Conservation (phyloP, 1,284 basidiomycete genomes). For the Papiliotrema laurentii region DNA sequence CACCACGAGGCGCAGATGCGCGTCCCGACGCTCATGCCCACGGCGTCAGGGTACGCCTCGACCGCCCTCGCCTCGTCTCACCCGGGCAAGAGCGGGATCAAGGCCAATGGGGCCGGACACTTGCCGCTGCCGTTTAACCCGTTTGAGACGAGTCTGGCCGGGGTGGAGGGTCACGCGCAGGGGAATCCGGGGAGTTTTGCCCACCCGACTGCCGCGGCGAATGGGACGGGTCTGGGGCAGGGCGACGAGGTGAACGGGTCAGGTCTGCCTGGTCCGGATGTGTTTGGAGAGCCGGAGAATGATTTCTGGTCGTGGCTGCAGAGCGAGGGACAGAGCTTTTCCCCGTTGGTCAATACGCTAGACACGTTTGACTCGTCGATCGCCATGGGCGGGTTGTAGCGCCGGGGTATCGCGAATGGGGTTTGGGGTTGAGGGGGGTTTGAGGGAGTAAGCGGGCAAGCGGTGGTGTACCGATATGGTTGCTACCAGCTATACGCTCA, state of each 20-base stretch:
- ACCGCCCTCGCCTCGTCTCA: not conserved
- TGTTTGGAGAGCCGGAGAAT: not conserved
- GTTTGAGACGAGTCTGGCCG: not conserved
- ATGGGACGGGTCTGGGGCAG: not conserved
- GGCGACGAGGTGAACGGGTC: not conserved
- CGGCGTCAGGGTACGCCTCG: not conserved
- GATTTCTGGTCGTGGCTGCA: conserved; percentile 2
- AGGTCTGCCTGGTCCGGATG: not conserved
- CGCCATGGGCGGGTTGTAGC: conserved; percentile 1
- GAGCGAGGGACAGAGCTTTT: not conserved
- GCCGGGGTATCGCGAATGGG: too few species aligned
- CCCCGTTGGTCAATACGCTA: conserved; percentile 1
- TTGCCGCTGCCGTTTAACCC: too few species aligned
- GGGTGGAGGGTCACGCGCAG: not conserved
- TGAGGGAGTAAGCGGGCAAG: too few species aligned
- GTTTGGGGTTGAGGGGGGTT: too few species aligned
- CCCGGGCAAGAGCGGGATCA: not conserved
- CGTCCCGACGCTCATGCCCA: not conserved
- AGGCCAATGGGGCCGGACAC: not conserved
- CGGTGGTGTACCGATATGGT: too few species aligned
- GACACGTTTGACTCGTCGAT: conserved; percentile 1
- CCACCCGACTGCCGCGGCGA: not conserved
- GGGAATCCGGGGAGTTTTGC: not conserved
- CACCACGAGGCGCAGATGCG: not conserved
- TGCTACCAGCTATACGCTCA: too few species aligned